Percentiles rank a stretch among this genome's conserved stretches.
Evolutionary conservation across 2,329 filamentous ascomycete genomes (phyloP).

Genomic region (Byssothecium circinans): DNA sequence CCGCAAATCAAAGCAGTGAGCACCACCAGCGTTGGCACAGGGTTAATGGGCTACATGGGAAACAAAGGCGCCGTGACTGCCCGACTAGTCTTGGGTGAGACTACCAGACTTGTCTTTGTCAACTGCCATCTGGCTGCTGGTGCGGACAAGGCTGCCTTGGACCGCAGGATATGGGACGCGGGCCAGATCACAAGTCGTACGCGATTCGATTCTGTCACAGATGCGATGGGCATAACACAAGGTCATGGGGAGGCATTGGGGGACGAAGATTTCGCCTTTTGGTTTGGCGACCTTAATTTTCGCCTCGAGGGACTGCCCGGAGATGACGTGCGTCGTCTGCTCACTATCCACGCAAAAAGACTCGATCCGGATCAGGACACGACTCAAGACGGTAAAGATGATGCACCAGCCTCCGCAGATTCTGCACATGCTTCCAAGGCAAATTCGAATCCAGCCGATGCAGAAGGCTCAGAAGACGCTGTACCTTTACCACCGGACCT

Average conservation of each 20-base stretch:
- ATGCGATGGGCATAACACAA: slow-evolving; percentile 63
- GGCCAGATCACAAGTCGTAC: slow-evolving; percentile 75
- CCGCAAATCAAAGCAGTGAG: slow-evolving; percentile 79
- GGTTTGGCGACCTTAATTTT: slow-evolving; percentile 97
- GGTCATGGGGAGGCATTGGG: slow-evolving; percentile 69
- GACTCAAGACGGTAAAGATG: slow-evolving; percentile 3
- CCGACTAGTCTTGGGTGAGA: slow-evolving; percentile 83
- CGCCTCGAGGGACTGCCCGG: slow-evolving; percentile 84
- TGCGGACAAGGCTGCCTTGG: slow-evolving; percentile 72
- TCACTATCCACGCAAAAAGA: slow-evolving; percentile 84
- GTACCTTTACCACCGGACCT: slow-evolving; percentile 53
- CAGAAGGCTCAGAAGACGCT: slow-evolving; percentile 14
- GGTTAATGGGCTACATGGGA: slow-evolving; percentile 87
- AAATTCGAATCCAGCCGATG: slow-evolving; percentile 14
- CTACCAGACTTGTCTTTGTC: slow-evolving; percentile 84
- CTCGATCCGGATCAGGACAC: slow-evolving; percentile 41
- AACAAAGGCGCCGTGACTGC: slow-evolving; percentile 91
- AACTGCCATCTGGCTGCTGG: slow-evolving; percentile 92
- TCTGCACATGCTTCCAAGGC: slow-evolving; percentile 20
- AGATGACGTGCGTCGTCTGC: slow-evolving; percentile 81
- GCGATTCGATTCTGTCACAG: slow-evolving; percentile 73
- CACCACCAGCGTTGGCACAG: slow-evolving; percentile 82
- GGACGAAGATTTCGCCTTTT: slow-evolving; percentile 91
- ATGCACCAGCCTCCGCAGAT: slow-evolving; percentile 21
- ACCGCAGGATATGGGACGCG: slow-evolving; percentile 88